Percentiles rank a stretch among this genome's conserved stretches.
Evolutionary conservation across 768 basidiomycete species (phyloP).

Genomic region (Leccinum boreale): DNA sequence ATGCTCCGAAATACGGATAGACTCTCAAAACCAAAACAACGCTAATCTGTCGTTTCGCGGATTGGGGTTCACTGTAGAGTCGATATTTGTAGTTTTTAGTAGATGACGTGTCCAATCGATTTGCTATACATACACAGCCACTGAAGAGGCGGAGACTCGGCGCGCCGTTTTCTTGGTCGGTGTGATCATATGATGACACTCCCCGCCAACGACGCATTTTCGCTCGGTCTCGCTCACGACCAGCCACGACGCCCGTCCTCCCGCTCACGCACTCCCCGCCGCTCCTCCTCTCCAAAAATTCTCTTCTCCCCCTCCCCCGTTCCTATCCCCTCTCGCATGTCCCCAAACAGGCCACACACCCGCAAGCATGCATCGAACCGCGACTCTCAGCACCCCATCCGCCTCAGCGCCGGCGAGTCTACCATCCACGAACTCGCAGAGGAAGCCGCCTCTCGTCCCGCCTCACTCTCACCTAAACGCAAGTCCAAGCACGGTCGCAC

Average conservation of each 20-base stretch:
- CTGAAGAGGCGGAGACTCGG: not conserved
- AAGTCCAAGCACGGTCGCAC: slow-evolving; percentile 12
- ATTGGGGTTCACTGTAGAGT: slow-evolving; percentile 34
- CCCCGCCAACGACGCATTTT: slow-evolving; percentile 36
- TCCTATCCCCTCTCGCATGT: slow-evolving; percentile 31
- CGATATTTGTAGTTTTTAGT: slow-evolving; percentile 15
- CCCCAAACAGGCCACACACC: slow-evolving; percentile 31
- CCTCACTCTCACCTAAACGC: slow-evolving; percentile 18
- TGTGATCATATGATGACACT: slow-evolving; percentile 23
- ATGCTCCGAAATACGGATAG: slow-evolving; percentile 69
- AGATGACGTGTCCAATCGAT: not conserved
- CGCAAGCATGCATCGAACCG: slow-evolving; percentile 22
- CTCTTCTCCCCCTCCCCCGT: slow-evolving; percentile 35
- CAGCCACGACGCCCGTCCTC: slow-evolving; percentile 29
- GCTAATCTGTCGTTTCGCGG: slow-evolving; percentile 18
- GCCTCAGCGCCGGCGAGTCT: slow-evolving; percentile 11
- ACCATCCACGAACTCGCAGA: slow-evolving; percentile 26
- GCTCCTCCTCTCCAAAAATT: slow-evolving; percentile 49
- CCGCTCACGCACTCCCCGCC: slow-evolving; percentile 25
- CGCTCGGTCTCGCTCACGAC: slow-evolving; percentile 36
- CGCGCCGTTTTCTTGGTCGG: not conserved
- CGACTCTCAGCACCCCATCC: slow-evolving; percentile 21
- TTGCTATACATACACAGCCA: slow-evolving; percentile 14
- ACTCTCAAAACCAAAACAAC: slow-evolving; percentile 63
- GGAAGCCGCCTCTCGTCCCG: slow-evolving; percentile 13